phyloP scores from a whole-genome alignment of 495 filamentous ascomycete genomes.

The Amphirosellinia nigrospora region DNA sequence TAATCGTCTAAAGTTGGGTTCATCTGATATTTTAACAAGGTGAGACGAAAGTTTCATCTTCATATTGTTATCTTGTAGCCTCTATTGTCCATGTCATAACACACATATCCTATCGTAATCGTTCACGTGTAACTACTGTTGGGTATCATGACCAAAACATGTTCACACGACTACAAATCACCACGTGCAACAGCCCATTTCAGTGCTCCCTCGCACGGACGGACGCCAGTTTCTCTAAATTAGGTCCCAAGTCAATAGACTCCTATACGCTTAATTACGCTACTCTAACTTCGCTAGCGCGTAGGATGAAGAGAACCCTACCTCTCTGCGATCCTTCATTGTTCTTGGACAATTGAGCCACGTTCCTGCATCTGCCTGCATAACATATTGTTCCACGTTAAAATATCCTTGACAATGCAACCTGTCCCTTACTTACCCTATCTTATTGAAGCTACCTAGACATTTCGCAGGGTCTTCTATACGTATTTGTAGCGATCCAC shows the following conservation, averaged over 20 bases:
- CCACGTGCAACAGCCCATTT: constrained; percentile 9
- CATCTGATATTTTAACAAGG: not conserved
- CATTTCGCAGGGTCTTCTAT: too few species aligned
- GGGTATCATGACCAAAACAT: not conserved
- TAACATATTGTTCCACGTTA: constrained; percentile 1
- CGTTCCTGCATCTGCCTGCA: not conserved
- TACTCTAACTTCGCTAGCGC: not conserved
- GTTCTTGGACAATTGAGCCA: not conserved
- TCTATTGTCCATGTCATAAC: not conserved
- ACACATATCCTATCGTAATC: not conserved
- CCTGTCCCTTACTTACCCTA: not conserved
- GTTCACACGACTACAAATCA: constrained; percentile 3
- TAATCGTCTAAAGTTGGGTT: not conserved
- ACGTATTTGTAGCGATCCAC: too few species aligned
- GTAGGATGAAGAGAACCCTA: not conserved
- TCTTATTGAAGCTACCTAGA: not conserved
- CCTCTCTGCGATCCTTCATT: not conserved
- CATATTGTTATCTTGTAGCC: not conserved
- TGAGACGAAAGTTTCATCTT: not conserved
- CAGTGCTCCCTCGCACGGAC: not conserved
- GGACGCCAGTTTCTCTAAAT: not conserved
- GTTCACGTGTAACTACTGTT: not conserved
- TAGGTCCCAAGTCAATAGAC: not conserved
- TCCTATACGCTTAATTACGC: not conserved
- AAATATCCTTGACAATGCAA: not conserved